Base-by-base conservation (phyloP, 305 asterid species). In the Fraxinus floribunda region DNA sequence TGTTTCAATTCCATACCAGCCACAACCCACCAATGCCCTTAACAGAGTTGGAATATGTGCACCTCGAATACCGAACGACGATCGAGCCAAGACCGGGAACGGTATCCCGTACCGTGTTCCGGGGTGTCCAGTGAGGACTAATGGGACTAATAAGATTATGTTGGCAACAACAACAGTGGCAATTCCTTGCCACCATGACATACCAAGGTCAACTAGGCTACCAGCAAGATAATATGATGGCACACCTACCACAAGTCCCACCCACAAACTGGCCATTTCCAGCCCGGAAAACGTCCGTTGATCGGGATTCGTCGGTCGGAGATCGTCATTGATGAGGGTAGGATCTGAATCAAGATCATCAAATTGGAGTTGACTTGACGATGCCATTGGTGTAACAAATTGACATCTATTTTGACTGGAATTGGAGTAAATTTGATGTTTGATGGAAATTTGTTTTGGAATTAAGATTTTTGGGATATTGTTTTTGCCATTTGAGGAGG, bases 161-260 rank as follows among this genome's bases (percentile, higher is more conserved):
- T 94, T 95, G 82, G 99, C 98, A 4, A 90, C 88, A 35, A 95
- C 97, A 16, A 95, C 95, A 70, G 93, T 93, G 38, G 97, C 94
- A 72, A 94, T 90, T 0, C 99, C 97, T 57, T 95, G 99, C 99
- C 99, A 95, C 99, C 99, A 95, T 0, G 98, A 88, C 99, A 95
- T 95, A 10, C 98, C 99, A 9, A 94, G 92, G 79, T 94, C 99
- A 10, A 94, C 98, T 5, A 93, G 90, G 80, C 98, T 94, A 22
- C 98, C 99, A 20, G 99, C 99, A 36, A 95, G 91, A 87, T 95
- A 95, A 38, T 94, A 95, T 1, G 97, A 13, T 0, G 98, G 99
- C 5, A 95, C 98, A 1, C 97, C 94, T 35, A 95, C 98, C 34
- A 95, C 99, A 6, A 95, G 90, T 2, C 95, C 97, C 11, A 94